Percentiles rank a stretch among this genome's conserved stretches.
Conservation (phyloP, 768 basidiomycete genomes). For the Kwoniella sp. region DNA sequence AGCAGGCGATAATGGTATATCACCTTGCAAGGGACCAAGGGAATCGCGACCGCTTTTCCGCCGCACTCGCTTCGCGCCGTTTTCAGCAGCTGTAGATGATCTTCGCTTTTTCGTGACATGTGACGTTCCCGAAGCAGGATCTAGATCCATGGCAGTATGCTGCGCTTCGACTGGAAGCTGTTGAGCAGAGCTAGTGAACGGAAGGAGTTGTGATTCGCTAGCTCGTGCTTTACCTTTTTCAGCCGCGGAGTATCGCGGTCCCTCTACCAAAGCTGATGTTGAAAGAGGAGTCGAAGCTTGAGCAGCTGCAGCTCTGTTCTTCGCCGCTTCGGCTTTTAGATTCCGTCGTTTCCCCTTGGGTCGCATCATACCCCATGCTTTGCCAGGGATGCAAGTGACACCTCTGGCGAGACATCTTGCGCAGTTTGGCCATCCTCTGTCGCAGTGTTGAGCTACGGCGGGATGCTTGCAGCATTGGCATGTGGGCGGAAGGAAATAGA, state of each 20-base stretch:
- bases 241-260: conserved; percentile 7
- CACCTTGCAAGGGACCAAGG: neutral
- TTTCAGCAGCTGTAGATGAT: conserved; percentile 21
- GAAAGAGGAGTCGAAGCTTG: neutral
- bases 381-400: conserved; percentile 18
- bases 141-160: neutral
- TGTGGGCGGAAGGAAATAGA: conserved; percentile 41
- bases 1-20: conserved; percentile 5
- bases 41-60: conserved; percentile 15
- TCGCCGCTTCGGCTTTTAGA: conserved; percentile 26
- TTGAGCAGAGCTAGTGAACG: neutral
- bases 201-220: neutral
- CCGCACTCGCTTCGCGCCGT: conserved; percentile 12
- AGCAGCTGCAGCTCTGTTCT: conserved; percentile 3
- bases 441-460: conserved; percentile 32
- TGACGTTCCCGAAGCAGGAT: neutral
- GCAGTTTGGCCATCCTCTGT: conserved; percentile 38
- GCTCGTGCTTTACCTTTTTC: conserved; percentile 36
- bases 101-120: conserved; percentile 32
- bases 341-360: conserved; percentile 28
- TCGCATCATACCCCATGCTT: conserved; percentile 27
- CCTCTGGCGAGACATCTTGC: conserved; percentile 28
- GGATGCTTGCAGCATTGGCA: conserved; percentile 35
- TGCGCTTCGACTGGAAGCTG: neutral
- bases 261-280: neutral